Conservation (phyloP, 106 monocot genomes). For the Dendrobium officinale region DNA sequence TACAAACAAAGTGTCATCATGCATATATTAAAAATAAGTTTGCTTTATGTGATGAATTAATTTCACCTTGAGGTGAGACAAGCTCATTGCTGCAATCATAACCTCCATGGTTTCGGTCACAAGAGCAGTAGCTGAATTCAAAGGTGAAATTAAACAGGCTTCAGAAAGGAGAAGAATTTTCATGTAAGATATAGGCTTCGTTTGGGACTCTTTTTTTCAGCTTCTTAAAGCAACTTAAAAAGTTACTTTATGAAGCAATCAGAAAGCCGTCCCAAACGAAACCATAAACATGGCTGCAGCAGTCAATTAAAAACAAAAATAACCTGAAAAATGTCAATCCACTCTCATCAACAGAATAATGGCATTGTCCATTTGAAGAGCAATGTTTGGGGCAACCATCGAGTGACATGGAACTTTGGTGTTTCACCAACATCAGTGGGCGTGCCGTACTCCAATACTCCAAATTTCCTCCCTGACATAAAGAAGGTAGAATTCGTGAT, state of each 20-base stretch:
- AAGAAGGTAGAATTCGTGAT: conserved; percentile 74
- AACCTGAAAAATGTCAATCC: conserved; percentile 73
- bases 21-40: neutral
- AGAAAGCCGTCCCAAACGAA: no score
- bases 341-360: conserved; percentile 56
- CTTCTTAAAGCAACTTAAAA: no score
- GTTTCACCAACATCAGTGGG: conserved; percentile 15
- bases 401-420: conserved; percentile 49
- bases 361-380: conserved; percentile 59
- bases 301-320: neutral
- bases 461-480: conserved; percentile 85
- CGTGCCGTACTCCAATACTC: conserved; percentile 59
- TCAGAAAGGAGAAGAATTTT: conserved; percentile 5
- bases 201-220: no score
- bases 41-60: neutral
- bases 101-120: conserved; percentile 90
- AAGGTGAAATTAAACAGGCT: conserved; percentile 4
- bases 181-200: neutral
- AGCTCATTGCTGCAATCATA: conserved; percentile 84
- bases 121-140: conserved; percentile 54
- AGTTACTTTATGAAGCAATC: no score
- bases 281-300: neutral
- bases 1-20: neutral
- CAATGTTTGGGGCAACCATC: conserved; percentile 62
- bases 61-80: conserved; percentile 59